Evolutionary conservation across 2,329 filamentous ascomycete species (phyloP), one percentile per base, ranked within the genome.

Genomic region (Pseudomassariella vexata): DNA sequence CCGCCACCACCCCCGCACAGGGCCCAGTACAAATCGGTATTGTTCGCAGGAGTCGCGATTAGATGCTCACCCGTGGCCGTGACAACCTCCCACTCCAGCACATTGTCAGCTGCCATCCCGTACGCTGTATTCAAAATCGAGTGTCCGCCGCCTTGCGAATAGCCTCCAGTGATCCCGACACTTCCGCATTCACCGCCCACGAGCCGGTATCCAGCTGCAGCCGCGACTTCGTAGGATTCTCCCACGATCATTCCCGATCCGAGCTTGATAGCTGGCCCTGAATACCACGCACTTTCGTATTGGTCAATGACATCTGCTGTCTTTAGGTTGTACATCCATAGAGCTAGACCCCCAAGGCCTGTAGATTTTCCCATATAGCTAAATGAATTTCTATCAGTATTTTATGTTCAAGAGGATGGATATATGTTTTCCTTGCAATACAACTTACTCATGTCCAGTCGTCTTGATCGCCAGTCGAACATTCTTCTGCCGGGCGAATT

Each of bases 1-100:
- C 70, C 70, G 11, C 59, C 64, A 3, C 72, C 70, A 5, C 71
- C 69, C 6, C 70, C 69, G 28, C 55, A 55, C 5, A 75, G 47
- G 3, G 72, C 73, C 71, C 71, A 79, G 49, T 69, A 76, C 2
- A 77, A 56, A 34, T 77, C 72, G 0, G 53, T 30, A 34, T 75
- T 63, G 14, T 65, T 28, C 1, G 51, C 46, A 0, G 51, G 59
- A 3, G 55, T 62, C 2, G 68, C 70, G 1, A 51, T 57, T 1
- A 72, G 33, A 11, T 60, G 41, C 11, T 54, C 28, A 2, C 71
- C 70, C n/a, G 44, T 39, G 0, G 59, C 61, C 5, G 62, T 65
- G 4, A 78, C 58, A 3, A 73, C 64, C 35, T 71, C 59, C 44
- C 55, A 68, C 33, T 65, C 56, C 1, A 78, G 52, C 0, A 66